phyloP scores from a whole-genome alignment of 129 eudicot species.

The Tanacetum coccineum region DNA sequence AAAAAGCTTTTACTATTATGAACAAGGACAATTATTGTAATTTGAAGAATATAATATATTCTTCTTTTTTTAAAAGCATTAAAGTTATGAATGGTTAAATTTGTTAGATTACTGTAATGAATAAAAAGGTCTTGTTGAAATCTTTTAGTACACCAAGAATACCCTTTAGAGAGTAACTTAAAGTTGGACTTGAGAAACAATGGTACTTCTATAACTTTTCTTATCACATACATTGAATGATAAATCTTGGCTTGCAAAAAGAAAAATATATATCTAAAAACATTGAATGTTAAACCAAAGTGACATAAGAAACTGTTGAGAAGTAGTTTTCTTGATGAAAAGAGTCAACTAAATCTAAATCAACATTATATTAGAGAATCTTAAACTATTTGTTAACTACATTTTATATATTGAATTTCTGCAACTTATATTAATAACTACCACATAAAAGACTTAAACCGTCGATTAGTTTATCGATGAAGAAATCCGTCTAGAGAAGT shows the following conservation, averaged over 20 bases:
- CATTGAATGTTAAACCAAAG: slow-evolving; percentile 6
- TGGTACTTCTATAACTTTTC: background rate
- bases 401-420: no score
- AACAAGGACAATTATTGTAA: background rate
- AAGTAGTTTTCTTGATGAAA: no score
- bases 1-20: background rate
- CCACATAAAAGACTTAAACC: background rate
- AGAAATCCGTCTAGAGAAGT: background rate
- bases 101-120: slow-evolving; percentile 1
- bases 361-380: no score
- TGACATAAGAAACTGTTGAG: background rate
- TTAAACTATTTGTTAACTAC: no score
- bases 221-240: slow-evolving; percentile 22
- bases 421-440: no score
- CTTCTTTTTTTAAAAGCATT: background rate
- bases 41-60: background rate
- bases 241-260: background rate
- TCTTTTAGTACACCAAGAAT: background rate
- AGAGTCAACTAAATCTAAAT: no score
- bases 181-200: slow-evolving; percentile 1
- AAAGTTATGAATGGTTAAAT: slow-evolving; percentile 9
- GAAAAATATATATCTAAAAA: background rate
- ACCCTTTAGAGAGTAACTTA: slow-evolving; percentile 7
- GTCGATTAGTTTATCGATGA: background rate
- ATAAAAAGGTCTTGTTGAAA: background rate